Conservation (phyloP, 768 basidiomycete genomes). For the Suillus variegatus region DNA sequence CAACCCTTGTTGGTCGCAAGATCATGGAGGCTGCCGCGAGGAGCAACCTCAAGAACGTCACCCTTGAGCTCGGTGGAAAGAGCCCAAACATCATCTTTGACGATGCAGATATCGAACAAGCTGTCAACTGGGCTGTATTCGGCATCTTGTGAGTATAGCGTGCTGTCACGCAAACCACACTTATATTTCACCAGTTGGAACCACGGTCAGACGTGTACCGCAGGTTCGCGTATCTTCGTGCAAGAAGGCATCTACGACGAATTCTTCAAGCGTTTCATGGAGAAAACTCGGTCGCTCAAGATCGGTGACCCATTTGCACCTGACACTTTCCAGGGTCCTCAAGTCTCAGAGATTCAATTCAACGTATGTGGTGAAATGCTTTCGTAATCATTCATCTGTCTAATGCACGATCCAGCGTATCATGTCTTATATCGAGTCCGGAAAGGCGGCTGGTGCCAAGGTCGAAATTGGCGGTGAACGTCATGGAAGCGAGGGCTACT, state of each 20-base stretch:
- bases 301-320: conserved; percentile 71
- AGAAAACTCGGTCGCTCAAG: conserved; percentile 53
- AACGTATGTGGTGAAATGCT: conserved; percentile 46
- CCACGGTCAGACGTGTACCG: too few relatives aligned
- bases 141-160: conserved; percentile 30
- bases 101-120: conserved; percentile 69
- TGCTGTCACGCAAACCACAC: too few relatives aligned
- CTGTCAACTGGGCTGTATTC: conserved; percentile 64
- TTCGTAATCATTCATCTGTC: background rate
- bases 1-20: conserved; percentile 70
- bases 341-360: conserved; percentile 75
- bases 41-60: conserved; percentile 79
- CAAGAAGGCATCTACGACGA: conserved; percentile 48
- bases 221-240: too few relatives aligned
- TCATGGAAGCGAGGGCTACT: conserved; percentile 64
- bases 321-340: conserved; percentile 71
- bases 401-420: conserved; percentile 49
- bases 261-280: conserved; percentile 63
- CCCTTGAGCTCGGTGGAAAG: conserved; percentile 83
- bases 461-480: conserved; percentile 64
- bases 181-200: too few relatives aligned
- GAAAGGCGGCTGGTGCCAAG: conserved; percentile 72
- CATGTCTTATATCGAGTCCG: conserved; percentile 76
- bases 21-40: conserved; percentile 76
- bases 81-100: conserved; percentile 72